Base-by-base conservation (phyloP, 306 rosid genomes). In the Trichosanthes cucumerina region DNA sequence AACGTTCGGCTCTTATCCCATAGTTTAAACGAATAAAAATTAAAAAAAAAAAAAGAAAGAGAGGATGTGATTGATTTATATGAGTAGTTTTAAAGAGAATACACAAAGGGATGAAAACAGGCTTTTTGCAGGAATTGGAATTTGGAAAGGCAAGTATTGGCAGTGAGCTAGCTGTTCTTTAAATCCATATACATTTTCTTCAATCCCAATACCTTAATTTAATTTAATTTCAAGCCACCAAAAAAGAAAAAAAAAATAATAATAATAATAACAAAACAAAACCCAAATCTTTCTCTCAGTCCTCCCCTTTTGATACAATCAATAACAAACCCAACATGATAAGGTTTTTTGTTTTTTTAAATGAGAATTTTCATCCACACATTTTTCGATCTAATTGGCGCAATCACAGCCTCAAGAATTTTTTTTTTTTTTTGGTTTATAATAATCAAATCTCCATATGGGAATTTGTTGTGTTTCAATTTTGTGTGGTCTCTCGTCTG, bases 101-200 rank as follows among this genome's bases (percentile, higher is more conserved):
- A 28, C 23, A 6, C 23, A 6, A 15, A 2, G 38, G 49, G 31
- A 66, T 38, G 74, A n/a, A 66, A 66, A 66, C 74, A 39, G 49
- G 50, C 74, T 66, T 66, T 69, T 69, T 69, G 75, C 31, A 68
- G 52, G 33, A 68, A 4, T 69, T 39, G 75, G 43, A 63, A 65
- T 18, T 64, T 64, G 75, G 19, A 68, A 69, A 44, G 75, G 6
- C 31, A 68, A 38, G 18, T 34, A 18, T 63, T 18, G 23, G 57
- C 57, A n/a, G 16, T 41, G 46, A 41, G 46, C 46, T 36, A 36
- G 0, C 33, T 46, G 15, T 46, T 46, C 1, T 46, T 39, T 39
- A 39, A 39, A 39, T 9, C 11, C 11, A 7, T 7, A 43, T 43
- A 43, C 2, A 43, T 43, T 11, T 43, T 13, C 47, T 43, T 43